Evolutionary conservation across 371 early-diverging fungal genomes (phyloP).

Genomic region (Cokeromyces recurvatus): DNA sequence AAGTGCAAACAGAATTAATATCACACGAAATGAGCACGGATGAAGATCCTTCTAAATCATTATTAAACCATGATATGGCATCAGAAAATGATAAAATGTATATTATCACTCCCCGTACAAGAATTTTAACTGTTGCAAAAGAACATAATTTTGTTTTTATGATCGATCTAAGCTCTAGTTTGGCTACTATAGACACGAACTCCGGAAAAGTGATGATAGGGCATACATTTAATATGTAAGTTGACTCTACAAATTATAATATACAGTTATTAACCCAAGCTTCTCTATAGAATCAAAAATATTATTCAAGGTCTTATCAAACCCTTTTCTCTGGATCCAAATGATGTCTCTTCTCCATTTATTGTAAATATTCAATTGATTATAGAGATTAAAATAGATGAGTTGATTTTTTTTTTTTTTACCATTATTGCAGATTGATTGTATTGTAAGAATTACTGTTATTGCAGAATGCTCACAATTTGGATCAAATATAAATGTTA

Average conservation of each 20-base stretch:
- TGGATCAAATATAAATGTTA: slow-evolving; percentile 56
- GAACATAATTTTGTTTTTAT: slow-evolving; percentile 64
- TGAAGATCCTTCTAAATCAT: not conserved
- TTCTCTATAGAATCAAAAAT: slow-evolving; percentile 19
- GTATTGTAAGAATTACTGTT: slow-evolving; percentile 66
- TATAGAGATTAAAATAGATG: not conserved
- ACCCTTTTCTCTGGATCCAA: slow-evolving; percentile 23
- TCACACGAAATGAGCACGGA: not conserved
- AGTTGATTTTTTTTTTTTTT: not conserved
- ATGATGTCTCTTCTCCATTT: slow-evolving; percentile 2
- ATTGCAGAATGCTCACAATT: slow-evolving; percentile 72
- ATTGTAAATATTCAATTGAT: slow-evolving; percentile 2
- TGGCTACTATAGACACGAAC: slow-evolving; percentile 60
- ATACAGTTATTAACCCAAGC: no score
- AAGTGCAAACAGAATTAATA: not conserved
- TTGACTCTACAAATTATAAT: no score
- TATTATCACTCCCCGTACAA: slow-evolving; percentile 64
- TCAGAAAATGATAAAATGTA: slow-evolving; percentile 13
- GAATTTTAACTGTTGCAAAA: slow-evolving; percentile 49
- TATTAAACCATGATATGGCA: not conserved
- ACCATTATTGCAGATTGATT: slow-evolving; percentile 37
- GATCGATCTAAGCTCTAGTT: slow-evolving; percentile 67
- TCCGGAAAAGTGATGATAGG: slow-evolving; percentile 51
- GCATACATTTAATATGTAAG: slow-evolving; percentile 50
- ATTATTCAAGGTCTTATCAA: slow-evolving; percentile 25